Evolutionary conservation across 495 filamentous ascomycete genomes (phyloP), one percentile per base, ranked within the genome.

Genomic region (Terfezia boudieri): DNA sequence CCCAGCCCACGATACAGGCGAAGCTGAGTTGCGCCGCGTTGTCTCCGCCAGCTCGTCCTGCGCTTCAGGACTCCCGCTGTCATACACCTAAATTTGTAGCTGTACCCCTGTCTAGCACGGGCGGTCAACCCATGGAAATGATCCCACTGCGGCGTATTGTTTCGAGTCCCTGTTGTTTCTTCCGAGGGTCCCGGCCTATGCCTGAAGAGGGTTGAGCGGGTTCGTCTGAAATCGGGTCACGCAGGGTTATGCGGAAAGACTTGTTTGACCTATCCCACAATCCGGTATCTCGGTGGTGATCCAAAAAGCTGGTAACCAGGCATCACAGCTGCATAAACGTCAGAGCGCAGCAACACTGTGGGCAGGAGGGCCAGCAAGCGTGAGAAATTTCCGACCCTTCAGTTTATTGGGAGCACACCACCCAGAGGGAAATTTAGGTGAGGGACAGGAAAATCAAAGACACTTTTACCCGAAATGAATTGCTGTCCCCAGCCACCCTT

Each of bases 261-360:
- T 17, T 50, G 36, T 36, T 12, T 55, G 55, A 56, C 54, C 53
- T 46, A 37, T 61, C 55, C 60, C 59, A 62, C 57, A 61, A 48
- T 52, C 60, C 60, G 61, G 56, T 61, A 61, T 56, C 59, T 58
- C 50, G 59, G 59, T 46, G 59, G 55, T 62, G 60, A 61, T 61
- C 60, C 59, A 58, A 53, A 59, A 59, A 58, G 37, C 50, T 23
- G 55, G 60, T 48, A 61, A 54, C 36, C 52, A 57, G 57, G 49
- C 59, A 61, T 50, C 59, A 61, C 57, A 61, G 58, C 55, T 61
- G 60, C 59, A 61, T 61, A 58, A 53, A 43, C 58, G 60, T 61
- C 60, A 61, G 53, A 61, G 60, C 60, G 60, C 56, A 55, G 38
- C 43, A 46, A 59, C 23, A 9, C 26, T 2, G 26, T 32, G 26